These are phyloP conservation scores for Ophiostoma quercus DNA, from an alignment of 2,329 filamentous ascomycete species.

Conservation along the genomic window DNA sequence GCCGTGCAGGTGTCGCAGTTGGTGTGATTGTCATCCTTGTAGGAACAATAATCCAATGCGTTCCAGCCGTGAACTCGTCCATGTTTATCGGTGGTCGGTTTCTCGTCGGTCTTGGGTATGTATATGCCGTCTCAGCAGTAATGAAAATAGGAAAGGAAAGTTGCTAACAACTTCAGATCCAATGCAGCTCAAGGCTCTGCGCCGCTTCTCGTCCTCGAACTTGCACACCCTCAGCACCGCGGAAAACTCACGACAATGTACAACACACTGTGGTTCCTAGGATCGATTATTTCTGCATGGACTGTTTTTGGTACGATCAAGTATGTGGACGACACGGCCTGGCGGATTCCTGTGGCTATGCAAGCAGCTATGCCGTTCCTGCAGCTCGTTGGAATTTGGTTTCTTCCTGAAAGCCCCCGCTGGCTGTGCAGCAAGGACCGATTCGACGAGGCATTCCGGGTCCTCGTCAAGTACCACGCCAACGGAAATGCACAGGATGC, in stretches of 20 bases:
- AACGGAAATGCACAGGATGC: constrained; percentile 37
- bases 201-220: constrained; percentile 41
- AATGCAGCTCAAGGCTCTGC: constrained; percentile 8
- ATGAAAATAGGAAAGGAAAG: not conserved
- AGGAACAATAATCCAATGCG: not conserved
- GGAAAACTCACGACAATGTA: constrained; percentile 70
- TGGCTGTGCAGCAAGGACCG: constrained; percentile 22
- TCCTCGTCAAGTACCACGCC: constrained; percentile 30
- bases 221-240: constrained; percentile 72
- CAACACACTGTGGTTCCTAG: constrained; percentile 78
- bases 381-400: constrained; percentile 22
- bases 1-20: constrained; percentile 33
- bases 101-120: constrained; percentile 12
- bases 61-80: constrained; percentile 12
- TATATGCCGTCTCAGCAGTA: not conserved
- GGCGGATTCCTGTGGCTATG: constrained; percentile 42
- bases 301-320: constrained; percentile 57
- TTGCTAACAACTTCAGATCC: not conserved
- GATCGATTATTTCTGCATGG: constrained; percentile 67
- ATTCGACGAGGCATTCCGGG: constrained; percentile 38
- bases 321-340: constrained; percentile 30
- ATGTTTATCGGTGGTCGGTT: constrained; percentile 22
- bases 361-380: constrained; percentile 32
- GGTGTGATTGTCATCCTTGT: constrained; percentile 9
- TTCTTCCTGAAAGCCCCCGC: constrained; percentile 25